A percentile compares a stretch with the other conserved stretches of the same genome.
phyloP scores from a whole-genome alignment of 2,329 filamentous ascomycete genomes.

The Epicoccum nigrum region DNA sequence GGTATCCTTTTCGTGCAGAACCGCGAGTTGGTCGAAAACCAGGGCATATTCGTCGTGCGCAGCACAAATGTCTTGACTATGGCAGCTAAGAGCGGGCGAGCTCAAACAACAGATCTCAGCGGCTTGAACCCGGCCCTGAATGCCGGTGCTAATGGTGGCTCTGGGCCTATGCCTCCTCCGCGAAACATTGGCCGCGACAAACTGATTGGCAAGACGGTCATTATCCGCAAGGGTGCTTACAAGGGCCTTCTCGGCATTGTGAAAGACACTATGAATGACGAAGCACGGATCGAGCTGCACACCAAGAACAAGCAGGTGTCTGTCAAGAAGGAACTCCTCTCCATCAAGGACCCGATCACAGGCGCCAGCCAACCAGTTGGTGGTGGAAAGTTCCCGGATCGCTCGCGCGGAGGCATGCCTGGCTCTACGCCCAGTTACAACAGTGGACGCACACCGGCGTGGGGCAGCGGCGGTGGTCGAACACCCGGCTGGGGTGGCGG shows the following conservation, averaged over 20 bases:
- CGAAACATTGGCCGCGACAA: slow-evolving; percentile 78
- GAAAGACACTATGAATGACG: slow-evolving; percentile 86
- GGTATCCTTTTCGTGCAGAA: slow-evolving; percentile 92
- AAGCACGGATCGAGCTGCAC: slow-evolving; percentile 89
- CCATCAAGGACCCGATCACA: slow-evolving; percentile 79
- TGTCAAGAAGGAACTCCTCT: slow-evolving; percentile 79
- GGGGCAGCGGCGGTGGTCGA: slow-evolving; percentile 35
- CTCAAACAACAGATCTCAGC: slow-evolving; percentile 73
- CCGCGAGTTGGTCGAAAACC: slow-evolving; percentile 81
- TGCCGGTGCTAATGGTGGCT: slow-evolving; percentile 59
- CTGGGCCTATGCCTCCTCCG: slow-evolving; percentile 68
- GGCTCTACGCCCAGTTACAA: slow-evolving; percentile 46
- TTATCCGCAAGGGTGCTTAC: slow-evolving; percentile 83
- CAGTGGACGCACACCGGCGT: slow-evolving; percentile 44
- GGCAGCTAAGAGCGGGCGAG: slow-evolving; percentile 89
- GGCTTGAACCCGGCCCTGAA: slow-evolving; percentile 88
- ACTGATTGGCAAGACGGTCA: slow-evolving; percentile 88
- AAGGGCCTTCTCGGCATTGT: slow-evolving; percentile 95
- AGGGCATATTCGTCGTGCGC: slow-evolving; percentile 86
- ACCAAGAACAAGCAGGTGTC: slow-evolving; percentile 92
- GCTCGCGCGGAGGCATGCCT: slow-evolving; percentile 47
- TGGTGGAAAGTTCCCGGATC: slow-evolving; percentile 43
- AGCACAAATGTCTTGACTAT: slow-evolving; percentile 86
- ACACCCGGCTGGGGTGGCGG: slow-evolving; percentile 58
- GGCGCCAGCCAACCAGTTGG: slow-evolving; percentile 78